Evolutionary conservation across 176 grass and related monocot genomes (phyloP).

Genomic region (Themeda triandra): DNA sequence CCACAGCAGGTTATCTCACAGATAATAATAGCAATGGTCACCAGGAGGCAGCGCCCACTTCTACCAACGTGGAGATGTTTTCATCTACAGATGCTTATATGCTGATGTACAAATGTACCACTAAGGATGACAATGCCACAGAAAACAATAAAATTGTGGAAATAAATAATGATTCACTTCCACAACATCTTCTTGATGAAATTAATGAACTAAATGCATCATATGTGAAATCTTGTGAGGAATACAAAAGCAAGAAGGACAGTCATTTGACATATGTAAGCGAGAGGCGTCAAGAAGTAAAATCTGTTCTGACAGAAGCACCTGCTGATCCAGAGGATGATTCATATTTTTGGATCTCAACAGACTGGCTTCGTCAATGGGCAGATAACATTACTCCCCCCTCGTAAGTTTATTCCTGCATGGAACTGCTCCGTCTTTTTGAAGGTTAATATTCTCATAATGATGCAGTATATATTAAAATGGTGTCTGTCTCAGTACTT

Average conservation of each 20-base stretch:
- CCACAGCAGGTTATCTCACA: conserved; percentile 29
- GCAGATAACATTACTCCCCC: conserved; percentile 73
- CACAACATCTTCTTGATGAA: conserved; percentile 60
- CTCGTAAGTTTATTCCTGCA: conserved; percentile 56
- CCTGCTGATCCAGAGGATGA: conserved; percentile 51
- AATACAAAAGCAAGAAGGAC: conserved; percentile 76
- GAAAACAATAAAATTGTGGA: conserved; percentile 39
- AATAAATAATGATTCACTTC: conserved; percentile 54
- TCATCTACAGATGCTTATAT: conserved; percentile 99
- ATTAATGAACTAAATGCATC: conserved; percentile 65
- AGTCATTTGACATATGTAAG: conserved; percentile 54
- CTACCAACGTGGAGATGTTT: conserved; percentile 53
- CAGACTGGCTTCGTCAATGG: conserved; percentile 97
- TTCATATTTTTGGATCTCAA: conserved; percentile 97
- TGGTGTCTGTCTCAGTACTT: neutral
- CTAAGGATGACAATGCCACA: conserved; percentile 35
- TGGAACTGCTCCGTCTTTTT: conserved; percentile 6
- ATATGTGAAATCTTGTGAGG: conserved; percentile 61
- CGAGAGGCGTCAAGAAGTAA: conserved; percentile 86
- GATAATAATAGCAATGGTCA: conserved; percentile 43
- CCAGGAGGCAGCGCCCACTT: conserved; percentile 24
- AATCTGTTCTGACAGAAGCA: conserved; percentile 76
- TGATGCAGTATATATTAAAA: neutral
- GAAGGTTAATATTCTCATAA: conserved; percentile 7
- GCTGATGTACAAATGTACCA: conserved; percentile 83